phyloP scores from a whole-genome alignment of 2,329 filamentous ascomycete species.

The Epichloe amarillans region DNA sequence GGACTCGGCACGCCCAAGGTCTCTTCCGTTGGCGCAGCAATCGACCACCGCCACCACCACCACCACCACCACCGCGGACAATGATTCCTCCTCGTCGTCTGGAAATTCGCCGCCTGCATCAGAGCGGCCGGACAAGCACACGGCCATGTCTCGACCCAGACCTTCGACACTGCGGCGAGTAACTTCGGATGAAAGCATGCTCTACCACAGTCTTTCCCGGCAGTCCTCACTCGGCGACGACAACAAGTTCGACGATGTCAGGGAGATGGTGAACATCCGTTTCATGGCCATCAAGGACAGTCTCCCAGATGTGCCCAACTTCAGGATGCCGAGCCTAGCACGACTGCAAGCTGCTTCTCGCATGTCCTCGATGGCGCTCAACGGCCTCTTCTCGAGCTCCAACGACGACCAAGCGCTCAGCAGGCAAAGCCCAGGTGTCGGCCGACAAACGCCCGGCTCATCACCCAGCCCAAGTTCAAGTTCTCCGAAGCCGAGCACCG shows the following conservation, averaged over 20 bases:
- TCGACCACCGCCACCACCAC: neutral
- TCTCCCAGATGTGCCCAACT: slow-evolving; percentile 64
- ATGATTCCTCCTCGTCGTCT: too few species aligned
- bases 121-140: neutral
- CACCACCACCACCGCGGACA: neutral
- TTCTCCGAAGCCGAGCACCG: neutral
- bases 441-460: neutral
- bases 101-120: neutral
- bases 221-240: slow-evolving; percentile 79
- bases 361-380: slow-evolving; percentile 20
- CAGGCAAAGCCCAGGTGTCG: neutral
- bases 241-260: slow-evolving; percentile 63
- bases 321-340: slow-evolving; percentile 54
- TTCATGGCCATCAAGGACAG: slow-evolving; percentile 86
- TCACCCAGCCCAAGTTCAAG: neutral
- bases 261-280: slow-evolving; percentile 75
- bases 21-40: neutral
- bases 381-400: slow-evolving; percentile 16
- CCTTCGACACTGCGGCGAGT: slow-evolving; percentile 19
- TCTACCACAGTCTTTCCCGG: slow-evolving; percentile 62
- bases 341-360: slow-evolving; percentile 28
- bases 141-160: slow-evolving; percentile 6
- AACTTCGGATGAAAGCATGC: slow-evolving; percentile 56
- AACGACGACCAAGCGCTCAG: slow-evolving; percentile 9
- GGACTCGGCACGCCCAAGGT: neutral